Evolutionary conservation across 73 alveolate genomes (phyloP).

Genomic region (Tetrahymena borealis): DNA sequence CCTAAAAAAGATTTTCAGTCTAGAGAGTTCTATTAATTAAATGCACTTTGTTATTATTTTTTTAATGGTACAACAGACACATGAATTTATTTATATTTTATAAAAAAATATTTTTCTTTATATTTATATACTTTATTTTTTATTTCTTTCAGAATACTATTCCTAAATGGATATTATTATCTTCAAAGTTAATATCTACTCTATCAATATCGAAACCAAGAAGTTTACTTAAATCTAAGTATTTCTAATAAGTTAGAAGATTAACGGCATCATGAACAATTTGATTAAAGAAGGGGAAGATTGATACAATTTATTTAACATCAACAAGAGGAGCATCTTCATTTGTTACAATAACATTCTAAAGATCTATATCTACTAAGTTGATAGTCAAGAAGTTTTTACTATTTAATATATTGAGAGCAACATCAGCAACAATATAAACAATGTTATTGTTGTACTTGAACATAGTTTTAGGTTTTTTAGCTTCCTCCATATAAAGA

Average conservation of each 20-base stretch:
- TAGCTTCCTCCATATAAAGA: not conserved
- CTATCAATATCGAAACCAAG: not conserved
- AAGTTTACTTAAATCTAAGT: not conserved
- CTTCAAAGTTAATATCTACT: not conserved
- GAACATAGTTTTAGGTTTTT: not conserved
- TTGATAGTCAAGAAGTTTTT: not conserved
- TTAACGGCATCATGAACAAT: not conserved
- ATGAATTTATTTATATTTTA: not conserved
- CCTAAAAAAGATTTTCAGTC: too few relatives aligned
- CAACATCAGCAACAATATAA: not conserved
- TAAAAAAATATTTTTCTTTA: not conserved
- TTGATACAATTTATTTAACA: not conserved
- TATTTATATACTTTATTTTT: not conserved
- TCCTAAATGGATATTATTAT: not conserved
- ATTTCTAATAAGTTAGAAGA: not conserved
- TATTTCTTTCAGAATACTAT: not conserved
- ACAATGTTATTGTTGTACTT: not conserved
- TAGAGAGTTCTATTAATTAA: too few relatives aligned
- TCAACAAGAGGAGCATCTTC: not conserved
- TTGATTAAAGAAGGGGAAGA: not conserved
- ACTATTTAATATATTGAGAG: not conserved
- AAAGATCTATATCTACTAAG: not conserved
- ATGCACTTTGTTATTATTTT: too few relatives aligned
- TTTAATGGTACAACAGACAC: too few relatives aligned
- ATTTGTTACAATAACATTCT: not conserved